Percentiles rank a stretch among this genome's conserved stretches.
Evolutionary conservation across 2,329 filamentous ascomycete species (phyloP).

Genomic region (Talaromyces sp.): DNA sequence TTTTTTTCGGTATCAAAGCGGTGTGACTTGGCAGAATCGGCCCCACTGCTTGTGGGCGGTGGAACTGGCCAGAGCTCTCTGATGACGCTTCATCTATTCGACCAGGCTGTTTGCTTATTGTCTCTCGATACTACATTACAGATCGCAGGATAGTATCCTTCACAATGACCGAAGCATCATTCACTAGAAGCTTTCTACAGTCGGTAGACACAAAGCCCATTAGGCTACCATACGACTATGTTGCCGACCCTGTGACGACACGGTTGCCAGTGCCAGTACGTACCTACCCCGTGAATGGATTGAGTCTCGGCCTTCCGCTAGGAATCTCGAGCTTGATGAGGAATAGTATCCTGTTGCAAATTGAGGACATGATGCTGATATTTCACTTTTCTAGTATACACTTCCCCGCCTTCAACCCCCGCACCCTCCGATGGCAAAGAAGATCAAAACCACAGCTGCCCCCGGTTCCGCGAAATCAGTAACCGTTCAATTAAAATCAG

Average conservation of each 20-base stretch:
- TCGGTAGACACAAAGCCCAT: constrained; percentile 73
- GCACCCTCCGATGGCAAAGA: constrained; percentile 47
- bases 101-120: background rate
- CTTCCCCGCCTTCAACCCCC: constrained; percentile 48
- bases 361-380: background rate
- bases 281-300: background rate
- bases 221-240: constrained; percentile 85
- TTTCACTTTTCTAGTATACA: constrained; percentile 37
- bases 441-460: constrained; percentile 32
- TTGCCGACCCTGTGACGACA: constrained; percentile 79
- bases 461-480: constrained; percentile 44
- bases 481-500: constrained; percentile 47
- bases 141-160: background rate
- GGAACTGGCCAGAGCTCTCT: constrained; percentile 9
- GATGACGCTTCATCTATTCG: background rate
- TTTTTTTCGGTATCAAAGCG: constrained; percentile 20
- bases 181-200: constrained; percentile 79
- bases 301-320: too few species aligned
- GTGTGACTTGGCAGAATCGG: constrained; percentile 14
- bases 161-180: constrained; percentile 76
- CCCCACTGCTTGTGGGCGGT: constrained; percentile 15
- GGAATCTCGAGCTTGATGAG: too few species aligned
- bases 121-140: background rate
- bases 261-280: constrained; percentile 74
- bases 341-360: background rate